Percentiles rank a stretch among this genome's conserved stretches.
Evolutionary conservation across 2,329 filamentous ascomycete species (phyloP).

Genomic region (Leptographium wingfieldii): DNA sequence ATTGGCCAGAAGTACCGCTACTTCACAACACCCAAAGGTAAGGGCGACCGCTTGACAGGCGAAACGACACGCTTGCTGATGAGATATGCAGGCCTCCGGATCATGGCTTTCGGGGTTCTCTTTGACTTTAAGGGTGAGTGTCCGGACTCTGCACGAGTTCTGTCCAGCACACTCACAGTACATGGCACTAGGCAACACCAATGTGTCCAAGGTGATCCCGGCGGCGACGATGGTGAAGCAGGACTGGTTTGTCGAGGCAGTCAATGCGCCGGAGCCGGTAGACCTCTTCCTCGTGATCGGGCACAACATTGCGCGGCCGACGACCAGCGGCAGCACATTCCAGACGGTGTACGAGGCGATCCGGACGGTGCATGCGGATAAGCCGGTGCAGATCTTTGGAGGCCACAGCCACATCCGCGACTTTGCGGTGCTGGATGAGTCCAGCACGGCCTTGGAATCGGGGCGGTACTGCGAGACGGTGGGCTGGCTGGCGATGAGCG

Average conservation of each 20-base stretch:
- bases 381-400: conserved; percentile 52
- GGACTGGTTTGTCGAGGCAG: conserved; percentile 46
- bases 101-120: conserved; percentile 32
- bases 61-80: background rate
- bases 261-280: conserved; percentile 39
- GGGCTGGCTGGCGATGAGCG: conserved; percentile 53
- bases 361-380: conserved; percentile 38
- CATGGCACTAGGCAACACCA: conserved; percentile 35
- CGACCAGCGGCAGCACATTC: conserved; percentile 29
- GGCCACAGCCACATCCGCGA: conserved; percentile 54
- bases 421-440: conserved; percentile 50
- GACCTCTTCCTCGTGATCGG: conserved; percentile 53
- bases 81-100: conserved; percentile 20
- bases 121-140: conserved; percentile 32
- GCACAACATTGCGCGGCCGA: conserved; percentile 44
- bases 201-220: conserved; percentile 46
- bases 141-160: too few species aligned
- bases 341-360: conserved; percentile 42
- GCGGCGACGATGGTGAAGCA: conserved; percentile 38
- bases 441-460: conserved; percentile 47
- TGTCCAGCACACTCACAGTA: conserved; percentile 11
- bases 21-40: conserved; percentile 25
- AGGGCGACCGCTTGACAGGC: background rate
- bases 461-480: conserved; percentile 57
- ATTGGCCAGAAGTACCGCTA: conserved; percentile 31